Evolutionary conservation across 257 asterid species (phyloP).

Genomic region (Capsicum rhomboideum): DNA sequence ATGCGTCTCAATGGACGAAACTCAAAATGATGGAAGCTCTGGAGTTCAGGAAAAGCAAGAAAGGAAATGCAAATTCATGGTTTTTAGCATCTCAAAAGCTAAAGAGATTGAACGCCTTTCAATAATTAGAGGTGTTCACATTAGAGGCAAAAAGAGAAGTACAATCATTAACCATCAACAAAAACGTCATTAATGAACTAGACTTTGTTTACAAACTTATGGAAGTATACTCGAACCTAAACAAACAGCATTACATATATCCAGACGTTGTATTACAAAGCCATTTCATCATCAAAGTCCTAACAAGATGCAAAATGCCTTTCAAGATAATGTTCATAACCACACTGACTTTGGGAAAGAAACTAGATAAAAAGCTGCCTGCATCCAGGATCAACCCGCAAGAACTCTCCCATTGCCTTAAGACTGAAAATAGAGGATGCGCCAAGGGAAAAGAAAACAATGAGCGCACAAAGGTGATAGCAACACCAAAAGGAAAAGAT

Average conservation of each 20-base stretch:
- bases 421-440: neutral
- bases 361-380: neutral
- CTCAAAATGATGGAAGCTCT: no score
- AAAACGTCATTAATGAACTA: neutral
- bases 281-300: neutral
- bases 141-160: neutral
- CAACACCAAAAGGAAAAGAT: neutral
- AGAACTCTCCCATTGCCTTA: neutral
- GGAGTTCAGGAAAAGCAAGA: no score
- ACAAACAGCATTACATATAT: neutral
- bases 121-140: neutral
- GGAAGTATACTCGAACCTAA: neutral
- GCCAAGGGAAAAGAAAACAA: no score
- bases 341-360: constrained; percentile 1
- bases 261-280: neutral
- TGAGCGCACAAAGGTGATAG: neutral
- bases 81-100: no score
- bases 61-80: no score
- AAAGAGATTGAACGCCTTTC: no score
- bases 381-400: constrained; percentile 8
- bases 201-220: neutral
- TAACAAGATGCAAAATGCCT: neutral
- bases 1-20: neutral
- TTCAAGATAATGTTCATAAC: neutral
- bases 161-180: neutral